Evolutionary conservation across 1,284 basidiomycete genomes (phyloP), one percentile per base, ranked within the genome.

Genomic region (Puccinia coronata): DNA sequence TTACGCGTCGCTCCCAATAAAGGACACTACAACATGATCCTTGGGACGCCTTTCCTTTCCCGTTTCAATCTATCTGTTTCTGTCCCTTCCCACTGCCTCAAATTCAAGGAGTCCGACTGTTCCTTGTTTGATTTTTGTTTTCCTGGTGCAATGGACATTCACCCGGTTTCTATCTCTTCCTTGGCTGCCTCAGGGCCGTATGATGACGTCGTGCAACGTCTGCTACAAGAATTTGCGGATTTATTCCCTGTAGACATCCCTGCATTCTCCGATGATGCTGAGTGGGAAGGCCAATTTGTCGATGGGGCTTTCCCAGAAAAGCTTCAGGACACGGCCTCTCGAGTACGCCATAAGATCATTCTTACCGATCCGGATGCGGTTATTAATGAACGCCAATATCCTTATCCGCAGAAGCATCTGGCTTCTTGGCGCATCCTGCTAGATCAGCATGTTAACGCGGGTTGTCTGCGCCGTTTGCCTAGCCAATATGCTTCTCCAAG

Each of bases 401-500:
- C 31, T 11, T 67, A 67, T 14, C 39, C 36, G 18, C 31, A 43
- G n/a, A 67, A 67, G n/a, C 12, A 67, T n/a, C 65, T 67, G 2
- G 16, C 3, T 9, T 16, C 41, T 14, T 70, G 67, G 67, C 2
- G 67, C 3, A n/a, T 8, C 5, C 41, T 49, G 1, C 31, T 70
- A 2, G 39, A 70, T 25, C 67, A 70, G 18, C 39, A 70, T 23
- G 4, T 70, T 2, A 43, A 39, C 14, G 67, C 43, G 5, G 67
- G 67, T 16, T 8, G 67, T 6, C 47, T 49, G 2, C 67, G 25
- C 2, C 39, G 41, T 1, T 70, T 43, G 18, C 6, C 75, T 4
- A 73, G 71, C 28, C 47, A 73, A 34, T 73, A 73, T 12, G 51
- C 71, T 20, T 73, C 51, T 2, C 71, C 71, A 5, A 73, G 71